Conservation (phyloP, 2,329 filamentous ascomycete genomes). For the Myriosclerotinia duriaeana region DNA sequence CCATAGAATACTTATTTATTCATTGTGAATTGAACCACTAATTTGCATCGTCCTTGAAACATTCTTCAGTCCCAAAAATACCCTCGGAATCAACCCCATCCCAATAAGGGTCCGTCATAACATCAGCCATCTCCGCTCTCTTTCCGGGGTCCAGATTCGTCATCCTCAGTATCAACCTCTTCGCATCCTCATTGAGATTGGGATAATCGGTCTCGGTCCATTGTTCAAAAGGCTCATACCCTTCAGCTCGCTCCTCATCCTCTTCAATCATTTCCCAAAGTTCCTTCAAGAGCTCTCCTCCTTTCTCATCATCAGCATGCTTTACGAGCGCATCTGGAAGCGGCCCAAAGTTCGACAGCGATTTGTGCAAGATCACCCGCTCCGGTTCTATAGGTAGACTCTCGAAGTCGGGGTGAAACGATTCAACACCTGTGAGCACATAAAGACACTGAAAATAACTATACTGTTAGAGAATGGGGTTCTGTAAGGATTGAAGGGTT, state of each 20-base stretch:
- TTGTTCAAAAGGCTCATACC: slow-evolving; percentile 32
- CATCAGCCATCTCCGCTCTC: slow-evolving; percentile 31
- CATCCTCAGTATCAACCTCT: slow-evolving; percentile 40
- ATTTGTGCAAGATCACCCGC: slow-evolving; percentile 36
- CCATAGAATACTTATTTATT: too few relatives aligned
- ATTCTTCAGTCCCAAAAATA: slow-evolving; percentile 13
- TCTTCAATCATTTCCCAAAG: slow-evolving; percentile 23
- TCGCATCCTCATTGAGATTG: slow-evolving; percentile 38
- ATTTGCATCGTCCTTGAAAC: too few relatives aligned
- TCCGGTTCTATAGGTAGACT: slow-evolving; percentile 34
- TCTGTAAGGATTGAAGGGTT: slow-evolving; percentile 3
- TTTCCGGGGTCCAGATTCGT: slow-evolving; percentile 39
- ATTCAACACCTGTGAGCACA: slow-evolving; percentile 36
- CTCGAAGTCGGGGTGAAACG: slow-evolving; percentile 35
- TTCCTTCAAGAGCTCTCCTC: slow-evolving; percentile 31
- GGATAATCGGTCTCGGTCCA: slow-evolving; percentile 38
- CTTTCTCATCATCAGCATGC: slow-evolving; percentile 35
- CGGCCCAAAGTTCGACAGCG: slow-evolving; percentile 39
- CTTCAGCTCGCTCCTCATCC: slow-evolving; percentile 30
- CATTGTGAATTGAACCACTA: too few relatives aligned
- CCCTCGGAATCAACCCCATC: slow-evolving; percentile 13
- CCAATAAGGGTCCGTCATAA: slow-evolving; percentile 25
- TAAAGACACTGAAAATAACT: slow-evolving; percentile 32
- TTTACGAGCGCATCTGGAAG: slow-evolving; percentile 36
- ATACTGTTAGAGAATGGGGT: slow-evolving; percentile 18